Evolutionary conservation across 345 rosid species (phyloP), one percentile per base, ranked within the genome.

Genomic region (Gossypium herbaceum): DNA sequence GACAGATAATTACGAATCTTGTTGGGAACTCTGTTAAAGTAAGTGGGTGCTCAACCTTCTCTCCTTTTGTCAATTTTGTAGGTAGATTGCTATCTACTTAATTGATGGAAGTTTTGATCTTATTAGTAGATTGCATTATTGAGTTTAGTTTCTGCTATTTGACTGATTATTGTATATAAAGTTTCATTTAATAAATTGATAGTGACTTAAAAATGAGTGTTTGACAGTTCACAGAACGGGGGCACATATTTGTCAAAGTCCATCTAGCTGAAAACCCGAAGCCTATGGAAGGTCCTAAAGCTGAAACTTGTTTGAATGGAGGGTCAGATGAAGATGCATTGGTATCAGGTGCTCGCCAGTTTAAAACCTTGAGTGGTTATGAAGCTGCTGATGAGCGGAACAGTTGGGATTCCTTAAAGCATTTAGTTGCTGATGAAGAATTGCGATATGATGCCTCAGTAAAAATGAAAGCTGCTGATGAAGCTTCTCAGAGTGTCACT

Each of bases 1-100:
- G 99, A 81, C 99, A 91, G 87, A 91, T 95, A 22, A 88, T 93
- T 70, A 95, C 94, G 56, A 95, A 95, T 81, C 97, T 95, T 55
- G 98, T 95, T 0, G 99, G 99, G 12, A 95, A 95, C 81, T 95
- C 99, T 29, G 96, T 95, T 54, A 95, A 95, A 86, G 99, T 91
- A 77, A 87, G 91, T 85, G 25, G 7, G 44, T 71, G 29, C 58
- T 61, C 55, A 12, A 68, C 22, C 44, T 77, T 63, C 71, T 20
- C 54, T 54, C 12, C 39, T 13, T 34, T 25, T 22, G 11, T 51
- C 15, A 68, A 17, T 68, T 15, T 16, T 57, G 19, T 43, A 22
- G 27, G 41, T 67, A 47, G 59, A 73, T 45, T 19, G 20, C 22
- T 34, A 41, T 20, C 73, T 43, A 54, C 47, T 47, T 8, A 47